Conservation (phyloP, 1,284 basidiomycete species). For the Cryptococcus wingfieldii region DNA sequence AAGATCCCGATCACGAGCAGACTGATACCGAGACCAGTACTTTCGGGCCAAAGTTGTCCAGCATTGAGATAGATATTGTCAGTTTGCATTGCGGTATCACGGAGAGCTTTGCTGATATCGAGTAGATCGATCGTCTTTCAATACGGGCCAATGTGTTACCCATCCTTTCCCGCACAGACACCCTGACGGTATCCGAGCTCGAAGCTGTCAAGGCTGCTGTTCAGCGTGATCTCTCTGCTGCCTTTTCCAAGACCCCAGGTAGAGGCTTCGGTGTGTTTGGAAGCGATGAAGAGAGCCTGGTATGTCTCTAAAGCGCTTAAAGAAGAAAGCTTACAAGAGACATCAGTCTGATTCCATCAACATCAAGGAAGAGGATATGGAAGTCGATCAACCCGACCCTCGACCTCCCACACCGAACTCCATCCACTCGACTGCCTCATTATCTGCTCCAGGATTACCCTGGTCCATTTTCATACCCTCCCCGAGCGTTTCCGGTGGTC, state of each 20-base stretch:
- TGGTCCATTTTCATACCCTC: slow-evolving; percentile 10
- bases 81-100: slow-evolving; percentile 1
- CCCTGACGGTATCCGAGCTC: slow-evolving; percentile 31
- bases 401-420: slow-evolving; percentile 2
- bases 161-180: slow-evolving; percentile 36
- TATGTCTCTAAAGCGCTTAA: not conserved
- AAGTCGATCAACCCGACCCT: slow-evolving; percentile 1
- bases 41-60: slow-evolving; percentile 4
- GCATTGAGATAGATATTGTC: slow-evolving; percentile 23
- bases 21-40: not conserved
- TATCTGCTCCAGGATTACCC: not conserved
- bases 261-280: slow-evolving; percentile 25
- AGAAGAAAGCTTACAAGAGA: not conserved
- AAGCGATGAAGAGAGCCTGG: slow-evolving; percentile 3
- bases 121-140: slow-evolving; percentile 33
- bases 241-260: slow-evolving; percentile 13
- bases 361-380: slow-evolving; percentile 1
- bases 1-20: not conserved
- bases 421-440: not conserved
- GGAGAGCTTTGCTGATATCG: not conserved
- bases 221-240: slow-evolving; percentile 23
- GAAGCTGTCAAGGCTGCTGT: slow-evolving; percentile 21
- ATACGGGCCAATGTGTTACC: slow-evolving; percentile 40
- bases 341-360: not conserved
- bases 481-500: not conserved